phyloP scores from a whole-genome alignment of 805 yeast species.

The Myxozyma mucilagina region DNA sequence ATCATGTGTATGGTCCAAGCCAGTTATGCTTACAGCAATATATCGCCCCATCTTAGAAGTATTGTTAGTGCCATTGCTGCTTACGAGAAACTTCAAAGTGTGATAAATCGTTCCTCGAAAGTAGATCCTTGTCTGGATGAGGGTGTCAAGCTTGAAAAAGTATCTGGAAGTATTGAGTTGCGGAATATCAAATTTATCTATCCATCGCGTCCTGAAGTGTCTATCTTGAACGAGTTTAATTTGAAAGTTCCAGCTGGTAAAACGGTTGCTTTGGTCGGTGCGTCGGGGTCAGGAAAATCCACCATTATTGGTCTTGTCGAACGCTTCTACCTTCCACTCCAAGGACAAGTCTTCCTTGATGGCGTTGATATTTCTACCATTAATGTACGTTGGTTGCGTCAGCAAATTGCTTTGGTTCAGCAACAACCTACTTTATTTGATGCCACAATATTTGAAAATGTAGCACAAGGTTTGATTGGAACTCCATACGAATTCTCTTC shows the following conservation, averaged over 20 bases:
- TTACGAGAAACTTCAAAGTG: slow-evolving; percentile 42
- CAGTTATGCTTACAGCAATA: slow-evolving; percentile 43
- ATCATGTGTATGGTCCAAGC: slow-evolving; percentile 41
- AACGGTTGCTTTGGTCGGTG: slow-evolving; percentile 87
- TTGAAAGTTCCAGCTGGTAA: slow-evolving; percentile 64
- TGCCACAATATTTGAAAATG: slow-evolving; percentile 68
- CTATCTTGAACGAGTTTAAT: slow-evolving; percentile 34
- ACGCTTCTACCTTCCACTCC: slow-evolving; percentile 57
- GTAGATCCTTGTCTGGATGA: slow-evolving; percentile 39
- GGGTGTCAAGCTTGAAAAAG: slow-evolving; percentile 22
- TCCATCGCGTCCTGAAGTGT: slow-evolving; percentile 38
- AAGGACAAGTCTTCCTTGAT: slow-evolving; percentile 52
- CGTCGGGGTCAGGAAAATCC: slow-evolving; percentile 59
- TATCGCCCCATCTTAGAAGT: slow-evolving; percentile 45
- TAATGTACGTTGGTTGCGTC: slow-evolving; percentile 53
- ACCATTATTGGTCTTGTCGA: slow-evolving; percentile 54
- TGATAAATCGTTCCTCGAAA: slow-evolving; percentile 45
- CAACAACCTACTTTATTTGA: slow-evolving; percentile 68
- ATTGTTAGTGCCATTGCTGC: slow-evolving; percentile 46
- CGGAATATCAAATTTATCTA: slow-evolving; percentile 35
- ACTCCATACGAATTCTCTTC: slow-evolving; percentile 38
- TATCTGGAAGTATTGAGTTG: slow-evolving; percentile 44
- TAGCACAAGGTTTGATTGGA: slow-evolving; percentile 65
- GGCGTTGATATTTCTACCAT: slow-evolving; percentile 52
- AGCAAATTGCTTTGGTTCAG: slow-evolving; percentile 59